Base-by-base conservation (phyloP, 2,329 filamentous ascomycete genomes). In the Trichoderma gracile region DNA sequence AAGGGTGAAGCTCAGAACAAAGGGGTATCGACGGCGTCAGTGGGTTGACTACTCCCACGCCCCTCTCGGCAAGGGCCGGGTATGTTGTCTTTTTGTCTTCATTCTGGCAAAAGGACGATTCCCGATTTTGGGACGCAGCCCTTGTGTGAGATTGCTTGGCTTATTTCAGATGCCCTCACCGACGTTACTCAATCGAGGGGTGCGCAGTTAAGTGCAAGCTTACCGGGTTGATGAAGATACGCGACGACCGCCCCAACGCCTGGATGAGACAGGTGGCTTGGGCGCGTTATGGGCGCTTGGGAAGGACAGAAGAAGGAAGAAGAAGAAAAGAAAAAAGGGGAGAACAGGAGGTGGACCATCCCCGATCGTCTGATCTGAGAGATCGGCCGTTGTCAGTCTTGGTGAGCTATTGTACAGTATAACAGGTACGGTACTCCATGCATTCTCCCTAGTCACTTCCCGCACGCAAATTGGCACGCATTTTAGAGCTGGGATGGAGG, bases 291-390 rank as follows among this genome's bases (percentile, higher is more conserved):
- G 0, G 50, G 3, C 12, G 19, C 30, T 9, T 9, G 30, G 30
- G 30, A 30, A 45, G 6, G 17, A 19, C 19, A 19, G 42, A 19
- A 19, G n/a, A 19, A 5, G 6, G 6, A 43, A 17, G 14, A 17
- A 19, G 25, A 38, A 6, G 33, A 10, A 30, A 9, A 1, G 8
- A 9, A 17, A 40, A 54, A 23, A 1, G 50, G 6, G 14, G 19
- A 46, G 45, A 54, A 38, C 23, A 55, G 17, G 17, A 21, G 42
- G 63, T 63, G 64, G 64, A 63, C 58, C 25, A 50, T 15, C 21
- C 38, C 53, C 58, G 64, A 65, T 63, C 58, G 43, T 60, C 52
- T 65, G 58, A 65, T 63, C 64, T 63, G 52, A 50, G 58, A 52
- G 64, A 65, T 65, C 64, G 58, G 55, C 50, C 57, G 57, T 62